phyloP scores from a whole-genome alignment of 2,329 filamentous ascomycete species.

The Aspergillus pseudoterreus region DNA sequence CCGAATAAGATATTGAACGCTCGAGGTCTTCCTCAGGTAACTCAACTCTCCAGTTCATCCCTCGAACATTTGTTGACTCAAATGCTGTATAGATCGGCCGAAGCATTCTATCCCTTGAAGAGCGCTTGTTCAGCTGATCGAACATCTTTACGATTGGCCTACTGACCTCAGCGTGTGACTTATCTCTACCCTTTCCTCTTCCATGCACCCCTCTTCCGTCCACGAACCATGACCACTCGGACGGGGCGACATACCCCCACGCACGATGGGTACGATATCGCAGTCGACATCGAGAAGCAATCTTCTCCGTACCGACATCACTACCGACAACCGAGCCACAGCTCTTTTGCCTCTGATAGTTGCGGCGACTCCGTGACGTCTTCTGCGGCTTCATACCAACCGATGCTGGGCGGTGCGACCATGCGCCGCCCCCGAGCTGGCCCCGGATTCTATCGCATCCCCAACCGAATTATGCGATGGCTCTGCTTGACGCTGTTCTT shows the following conservation, averaged over 20 bases:
- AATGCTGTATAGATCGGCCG: not conserved
- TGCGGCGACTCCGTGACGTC: conserved; percentile 34
- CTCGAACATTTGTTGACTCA: not conserved
- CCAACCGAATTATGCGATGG: conserved; percentile 71
- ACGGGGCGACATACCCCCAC: conserved; percentile 28
- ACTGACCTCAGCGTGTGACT: not conserved
- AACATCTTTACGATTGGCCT: not conserved
- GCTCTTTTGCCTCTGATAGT: conserved; percentile 25
- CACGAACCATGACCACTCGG: conserved; percentile 27
- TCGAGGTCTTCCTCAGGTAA: not conserved
- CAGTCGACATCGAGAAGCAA: conserved; percentile 35
- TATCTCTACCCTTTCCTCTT: conserved; percentile 2
- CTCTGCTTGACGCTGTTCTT: conserved; percentile 69
- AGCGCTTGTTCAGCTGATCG: conserved; percentile 10
- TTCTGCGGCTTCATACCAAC: conserved; percentile 51
- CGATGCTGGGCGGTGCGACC: conserved; percentile 35
- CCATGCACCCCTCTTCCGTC: conserved; percentile 19
- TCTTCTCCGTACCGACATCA: conserved; percentile 19
- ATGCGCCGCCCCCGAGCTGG: conserved; percentile 32
- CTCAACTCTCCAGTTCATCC: not conserved
- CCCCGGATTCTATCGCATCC: conserved; percentile 57
- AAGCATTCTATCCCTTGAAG: not conserved
- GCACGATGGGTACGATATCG: conserved; percentile 18
- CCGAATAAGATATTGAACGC: not conserved
- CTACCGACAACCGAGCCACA: conserved; percentile 19